phyloP scores from a whole-genome alignment of 1,284 basidiomycete species.

The Puccinia novopanici region DNA sequence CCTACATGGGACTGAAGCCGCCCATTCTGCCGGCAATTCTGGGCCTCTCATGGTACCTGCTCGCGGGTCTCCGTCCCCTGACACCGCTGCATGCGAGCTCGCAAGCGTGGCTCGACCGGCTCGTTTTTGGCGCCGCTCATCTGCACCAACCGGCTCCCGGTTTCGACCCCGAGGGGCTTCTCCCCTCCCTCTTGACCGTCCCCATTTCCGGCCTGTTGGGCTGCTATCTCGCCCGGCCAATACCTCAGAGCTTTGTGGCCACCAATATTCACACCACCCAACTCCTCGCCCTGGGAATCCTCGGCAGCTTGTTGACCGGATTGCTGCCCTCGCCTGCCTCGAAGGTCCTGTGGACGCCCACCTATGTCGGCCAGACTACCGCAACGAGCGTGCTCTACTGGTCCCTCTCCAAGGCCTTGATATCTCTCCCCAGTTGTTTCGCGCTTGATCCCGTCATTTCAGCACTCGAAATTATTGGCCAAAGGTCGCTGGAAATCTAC shows the following conservation, averaged over 20 bases:
- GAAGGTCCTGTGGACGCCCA: too few species aligned
- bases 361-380: conserved; percentile 7
- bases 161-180: conserved; percentile 44
- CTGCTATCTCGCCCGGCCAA: conserved; percentile 33
- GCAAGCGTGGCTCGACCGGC: conserved; percentile 29
- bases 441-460: neutral
- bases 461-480: conserved; percentile 24
- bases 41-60: conserved; percentile 13
- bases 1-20: neutral
- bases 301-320: too few species aligned
- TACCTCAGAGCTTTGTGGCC: too few species aligned
- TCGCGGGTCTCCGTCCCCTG: conserved; percentile 5
- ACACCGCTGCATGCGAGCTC: neutral
- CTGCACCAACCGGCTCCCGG: conserved; percentile 1
- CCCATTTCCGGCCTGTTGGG: conserved; percentile 37
- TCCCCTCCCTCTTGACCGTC: conserved; percentile 31
- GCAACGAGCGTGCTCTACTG: conserved; percentile 26
- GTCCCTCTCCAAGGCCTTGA: neutral
- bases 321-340: too few species aligned
- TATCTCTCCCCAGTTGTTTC: neutral
- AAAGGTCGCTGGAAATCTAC: conserved; percentile 42
- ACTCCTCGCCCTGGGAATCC: too few species aligned
- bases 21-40: conserved; percentile 13
- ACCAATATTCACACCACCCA: too few species aligned
- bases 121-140: conserved; percentile 23